Evolutionary conservation across 2,329 filamentous ascomycete genomes (phyloP).

Genomic region (Achaetomium macrosporum): DNA sequence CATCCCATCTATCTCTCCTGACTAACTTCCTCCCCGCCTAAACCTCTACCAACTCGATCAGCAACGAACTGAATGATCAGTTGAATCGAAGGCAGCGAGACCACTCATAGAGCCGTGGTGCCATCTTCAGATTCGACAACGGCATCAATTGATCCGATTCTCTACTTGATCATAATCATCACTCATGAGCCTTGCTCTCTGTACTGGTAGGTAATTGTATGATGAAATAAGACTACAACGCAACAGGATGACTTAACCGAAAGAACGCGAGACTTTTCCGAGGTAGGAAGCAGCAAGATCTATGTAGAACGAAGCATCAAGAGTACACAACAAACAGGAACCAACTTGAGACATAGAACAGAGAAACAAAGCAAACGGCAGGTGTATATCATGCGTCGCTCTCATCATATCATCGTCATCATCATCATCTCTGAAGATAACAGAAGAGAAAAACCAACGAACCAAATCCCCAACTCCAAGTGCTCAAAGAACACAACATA

Average conservation of each 20-base stretch:
- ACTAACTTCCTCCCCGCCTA: too few species aligned
- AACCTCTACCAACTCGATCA: too few species aligned
- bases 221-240: neutral
- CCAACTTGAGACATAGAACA: neutral
- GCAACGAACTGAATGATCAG: too few species aligned
- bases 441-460: neutral
- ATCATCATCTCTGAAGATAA: neutral
- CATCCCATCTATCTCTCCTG: too few species aligned
- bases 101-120: too few species aligned
- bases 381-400: neutral
- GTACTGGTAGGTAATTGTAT: neutral
- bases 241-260: neutral
- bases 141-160: too few species aligned
- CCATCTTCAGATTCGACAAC: too few species aligned
- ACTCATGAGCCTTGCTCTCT: neutral
- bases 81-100: too few species aligned
- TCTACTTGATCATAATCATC: too few species aligned
- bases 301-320: too few species aligned
- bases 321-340: neutral
- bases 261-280: neutral
- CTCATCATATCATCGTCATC: neutral
- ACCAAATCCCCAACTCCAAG: neutral
- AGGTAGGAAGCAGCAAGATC: neutral
- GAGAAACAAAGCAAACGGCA: neutral
- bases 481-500: neutral